Evolutionary conservation across 2,329 filamentous ascomycete species (phyloP), one percentile per base, ranked within the genome.

Genomic region (Phoma sp.): DNA sequence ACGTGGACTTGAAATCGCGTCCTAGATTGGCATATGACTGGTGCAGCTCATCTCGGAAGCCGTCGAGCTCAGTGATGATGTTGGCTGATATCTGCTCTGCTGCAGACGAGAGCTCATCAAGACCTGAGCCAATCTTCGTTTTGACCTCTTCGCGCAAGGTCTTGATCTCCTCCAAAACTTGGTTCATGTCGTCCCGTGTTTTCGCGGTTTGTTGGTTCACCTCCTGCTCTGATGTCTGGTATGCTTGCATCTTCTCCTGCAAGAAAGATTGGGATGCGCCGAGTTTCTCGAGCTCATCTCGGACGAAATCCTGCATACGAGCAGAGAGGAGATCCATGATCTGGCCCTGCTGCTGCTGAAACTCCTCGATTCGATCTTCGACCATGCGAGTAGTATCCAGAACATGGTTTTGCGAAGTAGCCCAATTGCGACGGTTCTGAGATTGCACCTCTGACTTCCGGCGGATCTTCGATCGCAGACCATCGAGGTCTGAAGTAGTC

Each of bases 151-250:
- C 90, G 21, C 94, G 86, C 22, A 98, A 82, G n/a, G 85, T 86
- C 72, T 93, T 93, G 73, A 98, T 96, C 72, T 96, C 94, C 67
- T 95, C 91, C 9, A 99, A 82, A 1, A 96, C 88, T n/a, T 85
- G 81, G 66, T 97, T 93, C 90, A 97, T 92, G 52, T 93, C 89
- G 43, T 93, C 87, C 67, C 89, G 91, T 2, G 92, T 89, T 58
- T 83, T 81, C 22, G 83, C 80, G 51, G 87, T 89, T 67, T 90
- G 87, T 37, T 84, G 80, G 49, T 89, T 82, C 15, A 96, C 83
- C 63, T 89, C 85, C 45, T 81, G 80, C 72, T 88, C 87, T 0
- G 89, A 90, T 17, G 82, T 80, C 35, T 86, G 82, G 64, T 96
- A 92, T 0, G 82, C 82, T 7, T 82, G 77, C 8, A 89, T 81